phyloP scores from a whole-genome alignment of 352 stramenopile species.

The Phytophthora ohioensis region DNA sequence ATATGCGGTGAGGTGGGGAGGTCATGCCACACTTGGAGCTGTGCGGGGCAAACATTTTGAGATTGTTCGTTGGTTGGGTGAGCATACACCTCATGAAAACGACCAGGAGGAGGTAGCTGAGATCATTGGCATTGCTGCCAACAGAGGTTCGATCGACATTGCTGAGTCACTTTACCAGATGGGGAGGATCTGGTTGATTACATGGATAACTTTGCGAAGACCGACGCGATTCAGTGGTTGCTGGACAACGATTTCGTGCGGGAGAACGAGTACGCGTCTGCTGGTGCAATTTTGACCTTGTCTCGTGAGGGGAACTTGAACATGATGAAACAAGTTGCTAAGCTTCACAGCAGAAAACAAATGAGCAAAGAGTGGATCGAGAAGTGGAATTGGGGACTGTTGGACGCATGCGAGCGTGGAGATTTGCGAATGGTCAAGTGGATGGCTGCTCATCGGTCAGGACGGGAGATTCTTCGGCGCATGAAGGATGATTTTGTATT shows the following conservation, averaged over 20 bases:
- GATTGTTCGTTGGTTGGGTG: conserved; percentile 7
- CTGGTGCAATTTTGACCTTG: conserved; percentile 11
- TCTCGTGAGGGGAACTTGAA: conserved; percentile 14
- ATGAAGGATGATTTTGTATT: not conserved
- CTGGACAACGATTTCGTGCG: conserved; percentile 3
- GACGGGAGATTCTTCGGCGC: not conserved
- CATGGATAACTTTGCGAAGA: not conserved
- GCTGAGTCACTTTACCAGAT: conserved; percentile 7
- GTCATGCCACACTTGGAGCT: conserved; percentile 6
- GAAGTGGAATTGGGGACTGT: conserved; percentile 3
- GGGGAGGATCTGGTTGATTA: not conserved
- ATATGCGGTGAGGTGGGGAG: conserved; percentile 13
- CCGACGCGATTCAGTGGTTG: conserved; percentile 7
- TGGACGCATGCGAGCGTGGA: conserved; percentile 2
- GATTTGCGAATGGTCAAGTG: conserved; percentile 12
- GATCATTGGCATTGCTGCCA: conserved; percentile 7
- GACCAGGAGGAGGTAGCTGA: conserved; percentile 7
- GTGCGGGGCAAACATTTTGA: conserved; percentile 16
- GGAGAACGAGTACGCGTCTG: conserved; percentile 7
- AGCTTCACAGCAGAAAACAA: conserved; percentile 7
- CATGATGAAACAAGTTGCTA: conserved; percentile 5
- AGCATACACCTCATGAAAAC: conserved; percentile 13
- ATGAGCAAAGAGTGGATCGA: conserved; percentile 8
- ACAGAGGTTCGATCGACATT: not conserved
- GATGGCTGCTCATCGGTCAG: conserved; percentile 8